These are phyloP conservation scores for Uronychia binucleata DNA, from an alignment of 73 alveolate genomes.

Conservation along the genomic window DNA sequence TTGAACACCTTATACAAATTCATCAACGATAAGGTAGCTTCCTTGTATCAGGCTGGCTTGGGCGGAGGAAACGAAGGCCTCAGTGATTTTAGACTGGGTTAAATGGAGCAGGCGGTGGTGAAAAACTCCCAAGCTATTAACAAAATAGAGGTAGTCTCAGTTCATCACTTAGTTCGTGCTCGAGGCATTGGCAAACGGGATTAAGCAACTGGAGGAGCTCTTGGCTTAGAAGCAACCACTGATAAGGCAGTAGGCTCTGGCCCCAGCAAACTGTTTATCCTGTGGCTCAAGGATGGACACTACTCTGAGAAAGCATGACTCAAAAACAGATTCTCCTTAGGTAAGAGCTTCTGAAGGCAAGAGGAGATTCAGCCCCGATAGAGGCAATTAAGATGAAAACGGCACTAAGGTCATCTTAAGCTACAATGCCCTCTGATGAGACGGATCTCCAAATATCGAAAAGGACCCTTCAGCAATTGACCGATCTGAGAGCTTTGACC, in stretches of 20 bases:
- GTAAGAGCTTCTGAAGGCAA: neutral
- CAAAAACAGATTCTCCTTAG: neutral
- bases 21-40: neutral
- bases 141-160: neutral
- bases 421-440: neutral
- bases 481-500: neutral
- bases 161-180: neutral
- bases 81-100: too few relatives aligned
- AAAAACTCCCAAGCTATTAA: too few relatives aligned
- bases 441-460: neutral
- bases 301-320: too few relatives aligned
- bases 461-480: neutral
- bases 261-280: neutral
- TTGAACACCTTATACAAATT: neutral
- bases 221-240: neutral
- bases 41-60: too few relatives aligned
- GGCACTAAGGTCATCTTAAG: neutral
- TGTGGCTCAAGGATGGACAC: neutral
- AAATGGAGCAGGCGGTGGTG: too few relatives aligned
- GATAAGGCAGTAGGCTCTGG: neutral
- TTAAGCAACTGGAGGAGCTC: neutral
- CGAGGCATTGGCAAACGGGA: neutral
- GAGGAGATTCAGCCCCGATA: too few relatives aligned
- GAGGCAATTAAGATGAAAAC: neutral
- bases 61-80: too few relatives aligned